Base-by-base conservation (phyloP, 441 rosid species). In the Kokia cookei region DNA sequence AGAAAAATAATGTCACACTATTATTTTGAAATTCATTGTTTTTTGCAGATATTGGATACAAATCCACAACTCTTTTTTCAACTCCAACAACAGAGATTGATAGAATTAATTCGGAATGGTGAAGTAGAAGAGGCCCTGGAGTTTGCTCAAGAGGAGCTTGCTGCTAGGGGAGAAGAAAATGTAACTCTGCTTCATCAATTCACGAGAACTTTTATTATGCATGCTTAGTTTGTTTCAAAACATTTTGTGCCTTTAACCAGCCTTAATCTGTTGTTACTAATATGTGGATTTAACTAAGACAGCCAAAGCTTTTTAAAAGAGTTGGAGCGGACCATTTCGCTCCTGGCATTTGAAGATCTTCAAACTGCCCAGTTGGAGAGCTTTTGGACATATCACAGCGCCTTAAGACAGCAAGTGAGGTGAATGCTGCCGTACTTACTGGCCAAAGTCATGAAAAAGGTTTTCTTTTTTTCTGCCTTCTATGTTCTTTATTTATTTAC, bases 381-480 rank as follows among this genome's bases (percentile, higher is more conserved):
- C 97, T 96, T 74, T 76, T 93, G 63, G 96, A 92, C 76, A 83
- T 91, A 72, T 91, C 97, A 15, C 98, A 96, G 72, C 97, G 97
- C 62, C 87, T 86, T 65, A 92, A 92, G 89, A 92, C 97, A 19
- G 97, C 98, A 43, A 92, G 94, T 83, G 97, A 93, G 79, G 96
- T 96, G 75, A 93, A 96, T 70, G 98, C 97, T 43, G 99, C 99
- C 47, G 92, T 96, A 66, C 93, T 93, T 73, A 96, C 95, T 45
- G 91, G 98, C 85, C 98, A 93, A 84, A 91, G 97, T 75, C 96
- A 90, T 67, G 98, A 96, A 83, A 96, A 93, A 88, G 99, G 98
- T 95, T 57, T 6, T 75, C 40, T 37, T 37, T 7, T 45, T 7
- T 58, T 26, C 82, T 65, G n/a, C 71, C 40, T 3, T 26, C 27